A percentile compares a stretch with the other conserved stretches of the same genome.
Evolutionary conservation across 2,329 filamentous ascomycete genomes (phyloP).

Genomic region (Fusarium albosuccineum): DNA sequence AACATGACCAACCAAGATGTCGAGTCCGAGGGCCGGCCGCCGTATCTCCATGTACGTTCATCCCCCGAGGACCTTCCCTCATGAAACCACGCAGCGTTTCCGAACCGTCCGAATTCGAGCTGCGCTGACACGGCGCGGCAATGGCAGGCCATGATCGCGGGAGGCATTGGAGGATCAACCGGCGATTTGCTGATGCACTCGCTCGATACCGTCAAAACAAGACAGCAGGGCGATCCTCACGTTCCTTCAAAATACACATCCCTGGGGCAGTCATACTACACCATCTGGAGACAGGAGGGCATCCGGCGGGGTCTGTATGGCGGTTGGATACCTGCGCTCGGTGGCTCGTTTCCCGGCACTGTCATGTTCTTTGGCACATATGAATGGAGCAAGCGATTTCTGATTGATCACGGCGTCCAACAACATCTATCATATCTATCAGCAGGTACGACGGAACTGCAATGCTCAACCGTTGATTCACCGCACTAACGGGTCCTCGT

Average conservation of each 20-base stretch:
- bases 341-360: constrained; percentile 94
- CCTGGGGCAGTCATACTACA: constrained; percentile 90
- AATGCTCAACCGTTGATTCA: neutral
- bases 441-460: constrained; percentile 69
- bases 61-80: neutral
- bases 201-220: constrained; percentile 96
- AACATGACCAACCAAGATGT: constrained; percentile 55
- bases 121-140: constrained; percentile 36
- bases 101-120: constrained; percentile 4
- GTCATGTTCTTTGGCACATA: constrained; percentile 97
- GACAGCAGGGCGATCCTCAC: constrained; percentile 95
- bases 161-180: constrained; percentile 90
- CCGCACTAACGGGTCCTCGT: constrained; percentile 7
- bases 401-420: constrained; percentile 87
- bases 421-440: constrained; percentile 87
- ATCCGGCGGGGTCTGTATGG: constrained; percentile 88
- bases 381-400: constrained; percentile 90
- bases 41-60: constrained; percentile 58
- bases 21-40: constrained; percentile 59
- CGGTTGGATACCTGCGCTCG: constrained; percentile 90
- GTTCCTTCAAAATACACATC: constrained; percentile 93
- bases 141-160: constrained; percentile 89
- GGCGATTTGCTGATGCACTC: constrained; percentile 99
- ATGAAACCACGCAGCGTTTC: constrained; percentile 2
- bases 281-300: constrained; percentile 93